A percentile compares a stretch with the other conserved stretches of the same genome.
These are phyloP conservation scores for Xylariaceae sp. DNA, from an alignment of 2,329 filamentous ascomycete species.

Conservation along the genomic window DNA sequence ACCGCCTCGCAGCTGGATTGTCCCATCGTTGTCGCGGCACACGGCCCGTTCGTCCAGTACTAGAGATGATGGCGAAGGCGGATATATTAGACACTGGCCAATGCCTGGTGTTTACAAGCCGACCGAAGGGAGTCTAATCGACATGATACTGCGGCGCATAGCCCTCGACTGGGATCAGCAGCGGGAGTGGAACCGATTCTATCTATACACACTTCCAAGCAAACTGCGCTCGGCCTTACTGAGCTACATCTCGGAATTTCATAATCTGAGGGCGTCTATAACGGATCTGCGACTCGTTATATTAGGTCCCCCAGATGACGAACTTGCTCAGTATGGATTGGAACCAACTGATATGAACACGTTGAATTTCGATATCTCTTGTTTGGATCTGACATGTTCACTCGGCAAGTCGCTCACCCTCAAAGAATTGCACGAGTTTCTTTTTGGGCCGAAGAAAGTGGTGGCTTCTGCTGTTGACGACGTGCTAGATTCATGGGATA, in stretches of 20 bases:
- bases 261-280: conserved; percentile 43
- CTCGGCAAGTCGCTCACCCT: conserved; percentile 46
- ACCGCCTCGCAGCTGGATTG: conserved; percentile 53
- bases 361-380: conserved; percentile 44
- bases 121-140: conserved; percentile 44
- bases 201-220: conserved; percentile 51
- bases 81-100: conserved; percentile 21
- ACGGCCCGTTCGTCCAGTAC: conserved; percentile 23
- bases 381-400: conserved; percentile 50
- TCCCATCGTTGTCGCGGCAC: conserved; percentile 31
- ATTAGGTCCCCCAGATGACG: conserved; percentile 26
- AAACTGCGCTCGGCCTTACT: conserved; percentile 48
- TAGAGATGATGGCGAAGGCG: conserved; percentile 3
- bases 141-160: conserved; percentile 45
- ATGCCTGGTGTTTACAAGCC: conserved; percentile 45
- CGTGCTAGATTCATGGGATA: conserved; percentile 51
- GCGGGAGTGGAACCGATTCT: conserved; percentile 49
- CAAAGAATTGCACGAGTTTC: conserved; percentile 46
- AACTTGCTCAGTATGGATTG: conserved; percentile 29
- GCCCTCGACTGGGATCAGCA: conserved; percentile 52
- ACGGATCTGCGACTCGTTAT: conserved; percentile 43
- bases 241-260: conserved; percentile 42
- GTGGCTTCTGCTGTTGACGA: conserved; percentile 19
- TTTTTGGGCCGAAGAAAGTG: conserved; percentile 38
- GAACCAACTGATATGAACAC: conserved; percentile 25